Percentiles rank a stretch among this genome's conserved stretches.
These are phyloP conservation scores for Ophiocordyceps polyrhachis-furcata DNA, from an alignment of 2,329 filamentous ascomycete genomes.

Conservation along the genomic window DNA sequence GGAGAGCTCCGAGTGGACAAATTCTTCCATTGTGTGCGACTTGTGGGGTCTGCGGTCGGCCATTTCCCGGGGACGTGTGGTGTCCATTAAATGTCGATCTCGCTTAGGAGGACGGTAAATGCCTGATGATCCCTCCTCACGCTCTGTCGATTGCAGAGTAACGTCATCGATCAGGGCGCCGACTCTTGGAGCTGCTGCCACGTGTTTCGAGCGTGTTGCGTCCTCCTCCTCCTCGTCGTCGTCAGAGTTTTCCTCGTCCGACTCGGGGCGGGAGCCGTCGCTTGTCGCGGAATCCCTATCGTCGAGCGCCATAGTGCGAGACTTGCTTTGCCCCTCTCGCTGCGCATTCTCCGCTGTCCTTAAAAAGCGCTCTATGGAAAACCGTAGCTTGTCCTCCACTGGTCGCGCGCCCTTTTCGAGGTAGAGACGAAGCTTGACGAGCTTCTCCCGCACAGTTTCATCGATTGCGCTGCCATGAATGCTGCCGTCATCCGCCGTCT, in stretches of 20 bases:
- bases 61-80: slow-evolving; percentile 40
- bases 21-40: slow-evolving; percentile 81
- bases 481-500: slow-evolving; percentile 7
- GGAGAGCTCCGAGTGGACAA: slow-evolving; percentile 70
- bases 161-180: slow-evolving; percentile 15
- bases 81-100: slow-evolving; percentile 69
- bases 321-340: slow-evolving; percentile 20
- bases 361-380: slow-evolving; percentile 89
- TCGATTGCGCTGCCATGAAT: slow-evolving; percentile 30
- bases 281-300: slow-evolving; percentile 4
- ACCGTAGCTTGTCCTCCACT: slow-evolving; percentile 75
- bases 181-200: slow-evolving; percentile 14
- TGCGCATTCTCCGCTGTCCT: slow-evolving; percentile 65
- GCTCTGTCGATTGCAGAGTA: slow-evolving; percentile 8
- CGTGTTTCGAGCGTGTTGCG: neutral
- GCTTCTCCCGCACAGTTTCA: slow-evolving; percentile 54
- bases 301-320: slow-evolving; percentile 9
- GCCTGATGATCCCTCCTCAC: slow-evolving; percentile 32
- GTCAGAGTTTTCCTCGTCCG: slow-evolving; percentile 10
- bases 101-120: slow-evolving; percentile 83
- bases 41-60: slow-evolving; percentile 44
- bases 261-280: slow-evolving; percentile 9
- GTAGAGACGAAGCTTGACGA: slow-evolving; percentile 83
- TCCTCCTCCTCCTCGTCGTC: slow-evolving; percentile 17
- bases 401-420: slow-evolving; percentile 84